Evolutionary conservation across 352 stramenopile genomes (phyloP), one percentile per base, ranked within the genome.

Genomic region (Phytopythium oedochilum): DNA sequence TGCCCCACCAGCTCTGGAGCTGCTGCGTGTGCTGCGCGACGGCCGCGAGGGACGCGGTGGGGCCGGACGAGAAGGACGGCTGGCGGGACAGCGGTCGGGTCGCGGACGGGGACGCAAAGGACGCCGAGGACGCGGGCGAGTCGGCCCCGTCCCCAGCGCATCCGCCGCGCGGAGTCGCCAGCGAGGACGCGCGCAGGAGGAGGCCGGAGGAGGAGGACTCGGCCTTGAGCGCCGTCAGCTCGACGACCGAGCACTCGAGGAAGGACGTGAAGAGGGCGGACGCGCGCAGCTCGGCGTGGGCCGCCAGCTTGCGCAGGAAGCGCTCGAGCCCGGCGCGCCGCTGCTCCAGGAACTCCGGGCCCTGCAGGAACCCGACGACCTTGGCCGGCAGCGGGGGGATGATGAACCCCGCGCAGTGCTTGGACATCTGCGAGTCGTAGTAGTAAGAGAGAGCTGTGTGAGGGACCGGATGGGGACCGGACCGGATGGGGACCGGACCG

Each of bases 1-100:
- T 93, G 57, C 80, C 75, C 76, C 81, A 93, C 83, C 83, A 93
- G 50, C 72, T 86, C 49, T 89, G 78, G 51, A 92, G 70, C 63
- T 66, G 57, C 60, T 92, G 79, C 36, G 77, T 86, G 60, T 73
- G 76, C 48, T 90, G 75, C 44, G 79, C 73, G 26, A 88, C 75
- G 6, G 64, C 58, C 20, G 69, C 61, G 51, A 82, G 60, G 43
- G 71, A 68, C 63, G n/a, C n/a, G n/a, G 71, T 66, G 11, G 64
- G 45, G 32, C 53, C 46, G 3, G 64, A 61, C 23, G 69, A 57
- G 51, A 82, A 63, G 40, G 71, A 68, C 61, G 69, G 60, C 3
- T 55, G 26, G 18, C 50, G 34, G 18, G 48, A 55, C 28, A 55
- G 34, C 48, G 25, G 15, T 18, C 8, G 10, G 12, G 1, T 15